A percentile compares a stretch with the other conserved stretches of the same genome.
These are phyloP conservation scores for Oxyria digyna DNA, from an alignment of 148 eudicot species.

Conservation along the genomic window DNA sequence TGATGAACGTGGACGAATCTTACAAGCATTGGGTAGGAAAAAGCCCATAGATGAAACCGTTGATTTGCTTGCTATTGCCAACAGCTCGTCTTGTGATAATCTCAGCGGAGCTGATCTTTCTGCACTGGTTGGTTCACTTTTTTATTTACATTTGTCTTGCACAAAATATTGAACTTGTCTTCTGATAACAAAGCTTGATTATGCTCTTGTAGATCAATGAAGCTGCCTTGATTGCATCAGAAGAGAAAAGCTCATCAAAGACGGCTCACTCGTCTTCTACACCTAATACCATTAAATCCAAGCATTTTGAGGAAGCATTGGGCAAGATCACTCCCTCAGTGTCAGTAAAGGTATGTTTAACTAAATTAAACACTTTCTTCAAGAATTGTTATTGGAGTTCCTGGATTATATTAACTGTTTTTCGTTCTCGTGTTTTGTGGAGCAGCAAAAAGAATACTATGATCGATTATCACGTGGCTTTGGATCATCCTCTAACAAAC, in stretches of 20 bases:
- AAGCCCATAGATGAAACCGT: slow-evolving; percentile 42
- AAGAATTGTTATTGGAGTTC: not conserved
- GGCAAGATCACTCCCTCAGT: slow-evolving; percentile 28
- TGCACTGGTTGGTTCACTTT: slow-evolving; percentile 28
- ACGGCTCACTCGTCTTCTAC: not conserved
- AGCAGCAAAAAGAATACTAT: slow-evolving; percentile 10
- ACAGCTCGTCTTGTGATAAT: slow-evolving; percentile 33
- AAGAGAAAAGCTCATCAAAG: slow-evolving; percentile 27
- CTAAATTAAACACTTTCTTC: too few species aligned
- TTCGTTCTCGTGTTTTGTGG: not conserved
- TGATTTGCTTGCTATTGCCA: slow-evolving; percentile 41
- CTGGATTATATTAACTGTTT: too few species aligned
- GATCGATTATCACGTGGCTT: slow-evolving; percentile 5
- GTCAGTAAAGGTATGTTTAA: slow-evolving; percentile 19
- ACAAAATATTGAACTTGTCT: too few species aligned
- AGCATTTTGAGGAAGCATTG: slow-evolving; percentile 28
- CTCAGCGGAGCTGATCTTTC: slow-evolving; percentile 74
- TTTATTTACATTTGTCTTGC: too few species aligned
- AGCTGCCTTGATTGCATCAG: slow-evolving; percentile 47
- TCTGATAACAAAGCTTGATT: not conserved
- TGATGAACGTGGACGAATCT: slow-evolving; percentile 49
- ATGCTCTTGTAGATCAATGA: slow-evolving; percentile 32
- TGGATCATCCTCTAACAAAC: not conserved
- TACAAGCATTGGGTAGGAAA: slow-evolving; percentile 44
- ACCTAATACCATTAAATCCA: slow-evolving; percentile 18